Percentiles rank a stretch among this genome's conserved stretches.
These are phyloP conservation scores for Rhodotorula graminis DNA, from an alignment of 768 basidiomycete species.

Conservation along the genomic window DNA sequence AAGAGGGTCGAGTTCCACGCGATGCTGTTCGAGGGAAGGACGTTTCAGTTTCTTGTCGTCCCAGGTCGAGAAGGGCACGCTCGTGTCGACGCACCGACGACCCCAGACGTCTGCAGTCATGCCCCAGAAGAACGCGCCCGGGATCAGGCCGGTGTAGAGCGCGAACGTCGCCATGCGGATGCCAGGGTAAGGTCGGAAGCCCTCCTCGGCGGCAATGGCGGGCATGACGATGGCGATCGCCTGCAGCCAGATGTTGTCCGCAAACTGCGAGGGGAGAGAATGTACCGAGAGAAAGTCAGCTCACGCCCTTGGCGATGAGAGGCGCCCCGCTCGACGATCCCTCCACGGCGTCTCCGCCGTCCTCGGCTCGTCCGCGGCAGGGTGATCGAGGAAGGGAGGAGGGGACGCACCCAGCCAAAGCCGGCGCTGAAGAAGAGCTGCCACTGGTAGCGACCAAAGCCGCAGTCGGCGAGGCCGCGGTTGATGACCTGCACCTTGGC, in stretches of 20 bases:
- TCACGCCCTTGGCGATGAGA: too few species aligned
- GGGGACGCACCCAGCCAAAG: neutral
- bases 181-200: neutral
- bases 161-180: neutral
- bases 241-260: slow-evolving; percentile 2
- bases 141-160: neutral
- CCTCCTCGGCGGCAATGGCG: neutral
- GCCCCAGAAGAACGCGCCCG: neutral
- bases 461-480: neutral
- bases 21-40: neutral
- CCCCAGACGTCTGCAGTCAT: neutral
- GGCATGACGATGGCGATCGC: slow-evolving; percentile 2
- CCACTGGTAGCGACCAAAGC: neutral
- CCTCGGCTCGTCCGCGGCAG: too few species aligned
- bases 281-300: neutral
- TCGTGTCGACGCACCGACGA: neutral
- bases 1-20: slow-evolving; percentile 1
- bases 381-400: neutral
- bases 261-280: neutral
- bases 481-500: neutral
- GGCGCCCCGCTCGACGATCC: too few species aligned
- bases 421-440: neutral
- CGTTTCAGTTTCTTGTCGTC: too few species aligned
- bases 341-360: too few species aligned
- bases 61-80: neutral